Conservation (phyloP, 306 rosid species). For the Corylus avellana region DNA sequence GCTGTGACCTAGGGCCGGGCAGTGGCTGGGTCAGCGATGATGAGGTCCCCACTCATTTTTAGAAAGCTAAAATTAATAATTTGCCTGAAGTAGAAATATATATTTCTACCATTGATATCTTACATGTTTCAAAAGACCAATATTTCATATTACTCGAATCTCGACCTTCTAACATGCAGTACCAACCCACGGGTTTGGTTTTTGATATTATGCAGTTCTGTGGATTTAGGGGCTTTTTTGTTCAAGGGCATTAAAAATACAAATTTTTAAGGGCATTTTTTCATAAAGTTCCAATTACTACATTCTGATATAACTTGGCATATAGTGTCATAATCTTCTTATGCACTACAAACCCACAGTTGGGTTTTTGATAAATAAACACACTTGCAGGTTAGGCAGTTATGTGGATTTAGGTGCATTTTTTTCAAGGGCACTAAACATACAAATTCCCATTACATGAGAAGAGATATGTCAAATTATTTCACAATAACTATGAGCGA, state of each 20-base stretch:
- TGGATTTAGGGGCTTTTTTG: no score
- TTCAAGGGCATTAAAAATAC: no score
- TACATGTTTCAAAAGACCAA: no score
- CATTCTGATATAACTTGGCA: background rate
- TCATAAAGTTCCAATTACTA: background rate
- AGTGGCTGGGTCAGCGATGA: no score
- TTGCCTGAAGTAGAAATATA: background rate
- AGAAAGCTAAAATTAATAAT: no score
- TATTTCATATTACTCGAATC: no score
- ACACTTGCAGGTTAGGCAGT: background rate
- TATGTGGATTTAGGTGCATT: background rate
- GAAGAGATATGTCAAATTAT: background rate
- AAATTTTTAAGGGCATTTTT: background rate
- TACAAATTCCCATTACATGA: background rate
- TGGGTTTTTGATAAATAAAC: background rate
- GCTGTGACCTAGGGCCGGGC: no score
- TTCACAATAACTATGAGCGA: background rate
- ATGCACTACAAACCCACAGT: background rate
- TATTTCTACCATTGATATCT: no score
- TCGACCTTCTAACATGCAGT: no score
- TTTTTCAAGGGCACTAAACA: background rate
- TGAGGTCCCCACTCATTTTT: background rate
- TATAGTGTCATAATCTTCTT: background rate
- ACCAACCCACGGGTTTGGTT: no score
- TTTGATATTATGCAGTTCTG: no score